Evolutionary conservation across 441 rosid species (phyloP).

Genomic region (Pelargonium australe): DNA sequence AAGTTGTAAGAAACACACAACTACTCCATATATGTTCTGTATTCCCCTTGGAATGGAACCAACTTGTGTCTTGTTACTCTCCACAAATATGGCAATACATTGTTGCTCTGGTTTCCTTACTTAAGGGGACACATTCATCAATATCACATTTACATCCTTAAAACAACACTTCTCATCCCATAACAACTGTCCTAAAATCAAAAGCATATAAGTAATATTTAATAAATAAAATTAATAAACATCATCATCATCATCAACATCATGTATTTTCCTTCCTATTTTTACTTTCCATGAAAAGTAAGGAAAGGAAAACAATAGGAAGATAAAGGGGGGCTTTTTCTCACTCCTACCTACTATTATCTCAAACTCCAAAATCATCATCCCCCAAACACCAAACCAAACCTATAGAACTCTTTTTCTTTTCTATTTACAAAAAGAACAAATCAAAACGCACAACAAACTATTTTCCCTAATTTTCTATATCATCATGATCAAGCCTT

Average conservation of each 20-base stretch:
- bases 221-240: not conserved
- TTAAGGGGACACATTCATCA: not conserved
- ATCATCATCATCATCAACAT: not conserved
- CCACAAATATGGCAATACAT: too few relatives aligned
- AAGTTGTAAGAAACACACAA: too few relatives aligned
- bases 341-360: not conserved
- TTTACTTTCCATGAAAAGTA: not conserved
- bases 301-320: conserved; percentile 1
- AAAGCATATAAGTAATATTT: not conserved
- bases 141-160: not conserved
- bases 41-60: too few relatives aligned
- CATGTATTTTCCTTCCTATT: not conserved
- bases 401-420: too few relatives aligned
- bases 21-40: too few relatives aligned
- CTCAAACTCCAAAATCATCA: not conserved
- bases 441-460: too few relatives aligned
- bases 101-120: not conserved
- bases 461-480: too few relatives aligned
- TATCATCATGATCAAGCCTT: too few relatives aligned
- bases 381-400: too few relatives aligned
- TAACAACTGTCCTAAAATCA: not conserved
- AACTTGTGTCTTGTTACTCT: too few relatives aligned
- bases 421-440: too few relatives aligned
- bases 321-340: not conserved
- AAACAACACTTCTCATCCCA: too few relatives aligned